Conservation (phyloP, 768 basidiomycete genomes). For the Lepiota venenata region DNA sequence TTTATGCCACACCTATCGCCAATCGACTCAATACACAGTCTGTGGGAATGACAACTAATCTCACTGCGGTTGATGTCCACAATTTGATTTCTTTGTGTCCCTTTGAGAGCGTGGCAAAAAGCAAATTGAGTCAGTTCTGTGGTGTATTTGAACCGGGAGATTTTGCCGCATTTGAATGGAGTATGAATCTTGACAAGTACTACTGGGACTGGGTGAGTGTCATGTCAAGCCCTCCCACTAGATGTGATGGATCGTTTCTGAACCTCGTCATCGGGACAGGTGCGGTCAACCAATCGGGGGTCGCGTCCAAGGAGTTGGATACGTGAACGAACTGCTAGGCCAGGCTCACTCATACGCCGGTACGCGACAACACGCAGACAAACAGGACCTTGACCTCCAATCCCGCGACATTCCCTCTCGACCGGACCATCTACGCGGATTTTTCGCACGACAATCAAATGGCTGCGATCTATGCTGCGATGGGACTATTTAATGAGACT, state of each 20-base stretch:
- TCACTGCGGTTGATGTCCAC: constrained; percentile 51
- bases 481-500: constrained; percentile 47
- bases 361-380: constrained; percentile 69
- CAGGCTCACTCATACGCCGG: constrained; percentile 61
- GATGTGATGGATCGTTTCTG: not conserved
- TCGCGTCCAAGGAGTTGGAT: constrained; percentile 81
- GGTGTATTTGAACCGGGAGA: constrained; percentile 61
- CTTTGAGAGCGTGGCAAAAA: constrained; percentile 63
- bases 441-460: constrained; percentile 89
- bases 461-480: constrained; percentile 69
- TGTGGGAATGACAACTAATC: constrained; percentile 47
- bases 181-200: constrained; percentile 72
- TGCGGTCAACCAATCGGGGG: constrained; percentile 64
- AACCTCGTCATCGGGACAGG: constrained; percentile 27
- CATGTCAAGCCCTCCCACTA: not conserved
- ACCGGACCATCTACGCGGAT: constrained; percentile 66
- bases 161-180: constrained; percentile 67
- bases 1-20: constrained; percentile 54
- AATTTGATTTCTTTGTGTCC: constrained; percentile 73
- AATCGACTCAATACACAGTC: constrained; percentile 59
- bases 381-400: constrained; percentile 68
- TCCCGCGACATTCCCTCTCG: constrained; percentile 67
- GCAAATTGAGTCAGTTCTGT: constrained; percentile 63
- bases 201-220: constrained; percentile 70
- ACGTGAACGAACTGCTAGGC: constrained; percentile 90